Base-by-base conservation (phyloP, 495 filamentous ascomycete genomes). In the Trichocladium antarcticum region DNA sequence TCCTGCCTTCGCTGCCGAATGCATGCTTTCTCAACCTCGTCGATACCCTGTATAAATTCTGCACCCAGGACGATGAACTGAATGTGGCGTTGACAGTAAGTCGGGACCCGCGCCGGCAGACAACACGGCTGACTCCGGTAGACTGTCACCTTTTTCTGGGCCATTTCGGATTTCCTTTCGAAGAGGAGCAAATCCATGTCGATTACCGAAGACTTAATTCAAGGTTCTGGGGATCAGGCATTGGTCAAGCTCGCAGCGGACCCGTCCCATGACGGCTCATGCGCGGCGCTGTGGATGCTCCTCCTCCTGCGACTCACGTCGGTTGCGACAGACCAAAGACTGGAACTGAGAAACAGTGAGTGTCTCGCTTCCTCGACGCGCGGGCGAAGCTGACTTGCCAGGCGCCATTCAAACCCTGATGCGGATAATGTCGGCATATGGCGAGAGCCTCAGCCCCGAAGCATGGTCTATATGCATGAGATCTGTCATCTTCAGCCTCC, bases 121-220 rank as follows among this genome's bases (percentile, higher is more conserved):
- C n/a, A 2, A 20, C 20, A 17, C 1, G 37, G 31, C 66, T 67
- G 47, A 70, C 59, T 19, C 42, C 14, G 53, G 22, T 48, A 83
- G 77, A 89, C 87, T 1, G 83, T 92, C 10, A 94, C 90, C 0
- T 93, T 93, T 58, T 95, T 94, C 67, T 95, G 88, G 84, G 88
- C 87, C 52, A 77, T 94, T 11, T 95, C 92, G 2, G 89, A 95
- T 62, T 93, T 86, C 52, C 74, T 97, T 16, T 75, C 71, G 1
- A 60, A 63, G 17, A 71, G 67, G 58, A 66, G 69, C 59, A 64
- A 65, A 54, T 47, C 65, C 22, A 66, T 73, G 50, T 71, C 67
- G 0, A 69, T 75, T 24, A 73, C 68, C 5, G 65, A 70, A 54
- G 67, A 65, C 27, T 68, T 78, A 35, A 66, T 76, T n/a, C 58